These are phyloP conservation scores for Euphorbia pulcherrima DNA, from an alignment of 345 rosid species.

Conservation along the genomic window DNA sequence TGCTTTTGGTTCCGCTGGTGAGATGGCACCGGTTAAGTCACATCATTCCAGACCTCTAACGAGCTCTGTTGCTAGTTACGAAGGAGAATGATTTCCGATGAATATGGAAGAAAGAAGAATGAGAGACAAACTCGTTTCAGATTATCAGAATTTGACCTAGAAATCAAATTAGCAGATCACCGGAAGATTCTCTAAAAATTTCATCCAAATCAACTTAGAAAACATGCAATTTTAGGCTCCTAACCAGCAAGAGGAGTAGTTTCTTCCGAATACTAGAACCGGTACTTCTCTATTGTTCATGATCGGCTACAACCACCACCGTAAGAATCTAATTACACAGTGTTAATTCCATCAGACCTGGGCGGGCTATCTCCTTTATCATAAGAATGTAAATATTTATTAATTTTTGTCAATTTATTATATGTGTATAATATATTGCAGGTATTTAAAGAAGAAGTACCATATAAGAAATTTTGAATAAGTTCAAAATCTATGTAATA, in stretches of 20 bases:
- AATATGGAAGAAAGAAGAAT: too few species aligned
- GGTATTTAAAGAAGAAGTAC: too few species aligned
- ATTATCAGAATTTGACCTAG: constrained; percentile 27
- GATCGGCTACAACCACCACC: constrained; percentile 46
- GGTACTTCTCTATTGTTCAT: constrained; percentile 36
- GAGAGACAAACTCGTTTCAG: constrained; percentile 45
- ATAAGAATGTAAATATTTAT: too few species aligned
- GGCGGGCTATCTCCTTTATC: constrained; percentile 46
- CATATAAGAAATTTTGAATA: too few species aligned
- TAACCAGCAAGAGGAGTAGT: constrained; percentile 78
- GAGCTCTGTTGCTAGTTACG: too few species aligned
- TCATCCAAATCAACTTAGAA: constrained; percentile 32
- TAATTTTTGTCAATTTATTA: too few species aligned
- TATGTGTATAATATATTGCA: too few species aligned
- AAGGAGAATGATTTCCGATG: too few species aligned
- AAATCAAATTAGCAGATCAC: constrained; percentile 17
- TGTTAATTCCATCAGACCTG: constrained; percentile 25
- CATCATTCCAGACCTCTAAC: too few species aligned
- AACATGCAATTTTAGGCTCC: constrained; percentile 65
- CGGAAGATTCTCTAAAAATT: constrained; percentile 17
- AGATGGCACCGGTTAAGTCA: too few species aligned
- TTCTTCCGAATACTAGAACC: constrained; percentile 44
- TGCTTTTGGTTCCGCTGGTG: too few species aligned
- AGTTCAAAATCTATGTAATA: too few species aligned
- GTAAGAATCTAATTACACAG: constrained; percentile 55